These are phyloP conservation scores for Fusarium euwallaceae DNA, from an alignment of 2,329 filamentous ascomycete species.

Conservation along the genomic window DNA sequence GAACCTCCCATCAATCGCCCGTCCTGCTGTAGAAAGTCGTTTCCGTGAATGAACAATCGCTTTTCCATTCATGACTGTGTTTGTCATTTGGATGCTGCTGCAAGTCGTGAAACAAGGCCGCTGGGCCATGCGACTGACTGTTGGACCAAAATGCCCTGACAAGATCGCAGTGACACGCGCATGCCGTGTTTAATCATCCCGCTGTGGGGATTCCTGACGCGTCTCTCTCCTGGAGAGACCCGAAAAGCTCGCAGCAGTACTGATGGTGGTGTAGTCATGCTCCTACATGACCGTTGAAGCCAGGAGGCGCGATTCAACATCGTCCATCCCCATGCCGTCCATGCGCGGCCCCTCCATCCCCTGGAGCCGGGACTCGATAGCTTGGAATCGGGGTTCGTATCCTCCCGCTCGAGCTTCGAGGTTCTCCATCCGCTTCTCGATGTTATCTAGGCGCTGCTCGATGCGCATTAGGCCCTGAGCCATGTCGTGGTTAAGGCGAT, in stretches of 20 bases:
- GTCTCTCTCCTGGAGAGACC: conserved; percentile 21
- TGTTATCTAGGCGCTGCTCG: conserved; percentile 62
- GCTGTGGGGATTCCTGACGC: neutral
- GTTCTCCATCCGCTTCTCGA: conserved; percentile 68
- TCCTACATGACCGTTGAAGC: conserved; percentile 60
- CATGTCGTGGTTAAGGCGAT: conserved; percentile 70
- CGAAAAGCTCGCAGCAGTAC: conserved; percentile 6
- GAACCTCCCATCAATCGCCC: conserved; percentile 32
- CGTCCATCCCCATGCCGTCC: conserved; percentile 60
- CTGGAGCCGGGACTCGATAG: conserved; percentile 58
- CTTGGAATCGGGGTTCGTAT: conserved; percentile 61
- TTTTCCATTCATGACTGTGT: conserved; percentile 23
- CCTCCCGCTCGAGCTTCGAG: conserved; percentile 61
- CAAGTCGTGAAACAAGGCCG: conserved; percentile 23
- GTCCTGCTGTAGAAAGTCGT: conserved; percentile 33
- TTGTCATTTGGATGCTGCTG: conserved; percentile 17
- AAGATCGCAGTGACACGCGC: neutral
- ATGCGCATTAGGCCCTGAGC: conserved; percentile 65
- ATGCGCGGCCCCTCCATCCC: conserved; percentile 58
- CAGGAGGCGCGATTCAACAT: conserved; percentile 59
- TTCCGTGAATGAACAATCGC: conserved; percentile 27
- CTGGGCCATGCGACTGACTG: conserved; percentile 4
- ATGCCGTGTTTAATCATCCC: conserved; percentile 22
- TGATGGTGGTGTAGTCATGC: conserved; percentile 30
- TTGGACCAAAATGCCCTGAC: conserved; percentile 8